A percentile compares a stretch with the other conserved stretches of the same genome.
Conservation (phyloP, 148 eudicot species). For the Pharnaceum exiguum region DNA sequence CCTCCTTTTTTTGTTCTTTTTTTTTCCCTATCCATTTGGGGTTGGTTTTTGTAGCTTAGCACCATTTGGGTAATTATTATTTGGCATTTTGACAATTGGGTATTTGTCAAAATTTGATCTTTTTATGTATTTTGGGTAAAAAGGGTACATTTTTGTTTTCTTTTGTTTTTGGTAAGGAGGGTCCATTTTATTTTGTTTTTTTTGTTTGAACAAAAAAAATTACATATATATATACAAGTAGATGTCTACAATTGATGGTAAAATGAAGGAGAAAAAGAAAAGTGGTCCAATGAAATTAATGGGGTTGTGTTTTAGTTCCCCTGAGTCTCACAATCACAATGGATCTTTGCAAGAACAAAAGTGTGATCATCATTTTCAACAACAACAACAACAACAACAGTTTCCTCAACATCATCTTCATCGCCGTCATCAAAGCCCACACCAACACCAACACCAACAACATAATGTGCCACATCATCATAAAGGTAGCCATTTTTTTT, state of each 20-base stretch:
- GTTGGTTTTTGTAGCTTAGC: background rate
- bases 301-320: slow-evolving; percentile 57
- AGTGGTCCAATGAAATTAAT: slow-evolving; percentile 42
- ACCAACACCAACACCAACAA: too few species aligned
- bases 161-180: background rate
- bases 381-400: slow-evolving; percentile 12
- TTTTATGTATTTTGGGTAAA: background rate
- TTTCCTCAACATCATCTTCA: background rate
- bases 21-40: too few species aligned
- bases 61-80: slow-evolving; percentile 1
- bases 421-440: too few species aligned
- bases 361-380: slow-evolving; percentile 8
- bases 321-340: slow-evolving; percentile 19
- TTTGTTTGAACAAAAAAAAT: background rate
- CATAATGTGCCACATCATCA: too few species aligned
- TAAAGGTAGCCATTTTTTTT: too few species aligned
- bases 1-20: too few species aligned
- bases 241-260: slow-evolving; percentile 31
- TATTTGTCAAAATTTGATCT: background rate
- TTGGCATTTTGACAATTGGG: background rate
- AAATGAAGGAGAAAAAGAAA: slow-evolving; percentile 35
- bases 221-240: background rate
- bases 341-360: slow-evolving; percentile 13
- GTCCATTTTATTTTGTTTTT: background rate
- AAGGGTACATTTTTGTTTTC: background rate